A percentile compares a stretch with the other conserved stretches of the same genome.
Conservation (phyloP, 169 alveolate genomes). For the Plasmodium gallinaceum region DNA sequence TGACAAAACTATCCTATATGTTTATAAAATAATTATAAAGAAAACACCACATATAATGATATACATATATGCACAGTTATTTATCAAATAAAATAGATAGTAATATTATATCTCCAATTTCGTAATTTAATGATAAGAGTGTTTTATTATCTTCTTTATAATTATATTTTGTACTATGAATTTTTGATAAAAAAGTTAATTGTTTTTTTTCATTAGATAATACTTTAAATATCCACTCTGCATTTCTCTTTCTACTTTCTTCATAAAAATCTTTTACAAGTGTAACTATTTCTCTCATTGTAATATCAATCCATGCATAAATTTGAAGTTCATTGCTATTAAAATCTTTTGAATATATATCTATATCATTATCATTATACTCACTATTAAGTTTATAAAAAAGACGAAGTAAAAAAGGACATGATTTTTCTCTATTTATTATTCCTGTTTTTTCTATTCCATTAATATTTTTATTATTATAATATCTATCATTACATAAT, state of each 20-base stretch:
- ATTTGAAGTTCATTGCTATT: constrained; percentile 64
- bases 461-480: not conserved
- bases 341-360: not conserved
- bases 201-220: constrained; percentile 33
- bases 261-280: constrained; percentile 71
- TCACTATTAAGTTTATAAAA: constrained; percentile 50
- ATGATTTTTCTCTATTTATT: constrained; percentile 57
- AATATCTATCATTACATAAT: not conserved
- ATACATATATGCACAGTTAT: not conserved
- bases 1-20: too few species aligned
- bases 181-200: constrained; percentile 30
- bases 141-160: constrained; percentile 69
- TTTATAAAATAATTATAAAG: not conserved
- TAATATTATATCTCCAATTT: constrained; percentile 61
- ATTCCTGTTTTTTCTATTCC: constrained; percentile 18
- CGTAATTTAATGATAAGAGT: constrained; percentile 51
- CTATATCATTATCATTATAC: constrained; percentile 37
- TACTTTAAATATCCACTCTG: constrained; percentile 65
- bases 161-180: constrained; percentile 66
- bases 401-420: constrained; percentile 67
- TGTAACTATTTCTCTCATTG: constrained; percentile 74
- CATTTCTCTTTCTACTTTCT: constrained; percentile 74
- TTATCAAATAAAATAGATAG: constrained; percentile 46
- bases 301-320: constrained; percentile 71
- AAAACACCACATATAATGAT: not conserved